Conservation (phyloP, 2,329 filamentous ascomycete species). For the Penicillium sp. region DNA sequence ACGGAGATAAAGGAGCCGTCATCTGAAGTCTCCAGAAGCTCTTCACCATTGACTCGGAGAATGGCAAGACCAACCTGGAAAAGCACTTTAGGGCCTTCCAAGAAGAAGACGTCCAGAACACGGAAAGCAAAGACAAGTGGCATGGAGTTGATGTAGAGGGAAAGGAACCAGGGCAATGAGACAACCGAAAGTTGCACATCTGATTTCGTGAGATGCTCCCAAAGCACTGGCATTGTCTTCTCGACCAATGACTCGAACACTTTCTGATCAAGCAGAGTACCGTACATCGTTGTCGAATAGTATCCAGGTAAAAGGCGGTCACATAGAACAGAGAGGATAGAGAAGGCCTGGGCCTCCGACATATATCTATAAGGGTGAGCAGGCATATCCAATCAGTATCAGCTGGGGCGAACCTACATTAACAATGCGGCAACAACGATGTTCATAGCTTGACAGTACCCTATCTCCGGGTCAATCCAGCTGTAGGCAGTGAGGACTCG, state of each 20-base stretch:
- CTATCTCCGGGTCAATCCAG: constrained; percentile 93
- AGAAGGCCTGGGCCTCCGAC: constrained; percentile 95
- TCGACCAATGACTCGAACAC: constrained; percentile 98
- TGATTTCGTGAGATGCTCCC: constrained; percentile 96
- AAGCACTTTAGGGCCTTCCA: constrained; percentile 94
- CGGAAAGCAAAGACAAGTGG: constrained; percentile 95
- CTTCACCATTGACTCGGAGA: constrained; percentile 92
- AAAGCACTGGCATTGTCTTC: constrained; percentile 96
- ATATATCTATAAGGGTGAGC: constrained; percentile 68
- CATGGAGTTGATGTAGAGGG: constrained; percentile 99
- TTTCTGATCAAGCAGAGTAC: constrained; percentile 91
- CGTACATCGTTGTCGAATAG: constrained; percentile 99
- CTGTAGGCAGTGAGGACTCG: constrained; percentile 95
- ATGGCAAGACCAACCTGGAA: constrained; percentile 98
- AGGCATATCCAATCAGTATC: background rate
- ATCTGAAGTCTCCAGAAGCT: constrained; percentile 87
- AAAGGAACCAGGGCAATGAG: constrained; percentile 96
- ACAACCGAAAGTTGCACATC: constrained; percentile 98
- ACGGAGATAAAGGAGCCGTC: constrained; percentile 97
- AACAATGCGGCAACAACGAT: constrained; percentile 97
- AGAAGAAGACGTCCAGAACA: constrained; percentile 95
- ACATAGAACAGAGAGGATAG: constrained; percentile 85
- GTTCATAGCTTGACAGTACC: constrained; percentile 99
- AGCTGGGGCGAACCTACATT: constrained; percentile 60
- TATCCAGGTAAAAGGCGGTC: constrained; percentile 93